Conservation (phyloP, 2,329 filamentous ascomycete species). For the Botrytis squamosa region DNA sequence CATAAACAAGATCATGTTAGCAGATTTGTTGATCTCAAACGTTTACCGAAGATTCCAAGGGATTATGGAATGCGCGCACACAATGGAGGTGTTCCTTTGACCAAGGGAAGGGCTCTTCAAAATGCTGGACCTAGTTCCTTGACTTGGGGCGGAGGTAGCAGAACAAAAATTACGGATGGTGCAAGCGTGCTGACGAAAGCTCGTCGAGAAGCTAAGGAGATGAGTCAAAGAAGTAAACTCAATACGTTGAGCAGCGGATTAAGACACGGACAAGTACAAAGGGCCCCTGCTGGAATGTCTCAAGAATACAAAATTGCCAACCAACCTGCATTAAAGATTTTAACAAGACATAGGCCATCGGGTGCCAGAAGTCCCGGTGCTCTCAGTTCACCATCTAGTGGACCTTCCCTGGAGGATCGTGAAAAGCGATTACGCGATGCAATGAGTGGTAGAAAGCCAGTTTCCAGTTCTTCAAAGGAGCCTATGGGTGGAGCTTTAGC, state of each 20-base stretch:
- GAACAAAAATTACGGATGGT: conserved; percentile 52
- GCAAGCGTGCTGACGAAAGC: conserved; percentile 57
- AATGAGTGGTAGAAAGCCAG: conserved; percentile 25
- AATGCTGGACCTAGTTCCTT: conserved; percentile 41
- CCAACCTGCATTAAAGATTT: conserved; percentile 39
- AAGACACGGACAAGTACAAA: conserved; percentile 42
- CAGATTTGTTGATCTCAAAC: conserved; percentile 53
- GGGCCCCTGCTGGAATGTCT: conserved; percentile 55
- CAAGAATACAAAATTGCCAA: conserved; percentile 50
- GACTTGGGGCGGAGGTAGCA: conserved; percentile 49
- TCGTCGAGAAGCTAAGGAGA: conserved; percentile 55
- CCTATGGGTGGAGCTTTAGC: conserved; percentile 28
- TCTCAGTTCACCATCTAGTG: conserved; percentile 23
- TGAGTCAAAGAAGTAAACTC: conserved; percentile 49
- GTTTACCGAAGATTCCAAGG: conserved; percentile 46
- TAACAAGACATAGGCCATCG: conserved; percentile 38
- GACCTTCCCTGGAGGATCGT: conserved; percentile 40
- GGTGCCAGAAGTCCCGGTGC: conserved; percentile 23
- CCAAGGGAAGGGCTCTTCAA: conserved; percentile 32
- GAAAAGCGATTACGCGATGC: conserved; percentile 39
- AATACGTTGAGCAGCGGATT: conserved; percentile 43
- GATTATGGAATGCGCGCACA: conserved; percentile 41
- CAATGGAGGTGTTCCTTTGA: conserved; percentile 38
- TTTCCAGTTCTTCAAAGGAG: conserved; percentile 17
- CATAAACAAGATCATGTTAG: conserved; percentile 57